phyloP scores from a whole-genome alignment of 345 rosid species.

The Cardamine chenopodiifolia region DNA sequence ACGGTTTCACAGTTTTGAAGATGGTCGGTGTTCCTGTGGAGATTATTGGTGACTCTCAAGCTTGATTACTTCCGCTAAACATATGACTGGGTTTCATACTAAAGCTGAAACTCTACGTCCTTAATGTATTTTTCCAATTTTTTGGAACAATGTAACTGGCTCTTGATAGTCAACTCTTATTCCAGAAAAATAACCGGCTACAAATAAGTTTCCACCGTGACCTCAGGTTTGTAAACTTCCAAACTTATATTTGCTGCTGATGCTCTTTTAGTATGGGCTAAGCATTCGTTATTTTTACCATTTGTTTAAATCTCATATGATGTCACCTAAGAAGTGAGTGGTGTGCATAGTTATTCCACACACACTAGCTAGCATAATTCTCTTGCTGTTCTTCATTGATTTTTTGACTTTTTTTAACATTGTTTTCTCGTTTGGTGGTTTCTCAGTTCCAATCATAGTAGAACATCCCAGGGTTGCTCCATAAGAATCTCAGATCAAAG shows the following conservation, averaged over 20 bases:
- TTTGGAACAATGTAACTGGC: not conserved
- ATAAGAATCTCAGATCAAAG: not conserved
- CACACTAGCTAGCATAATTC: not conserved
- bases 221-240: not conserved
- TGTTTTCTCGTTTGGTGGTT: not conserved
- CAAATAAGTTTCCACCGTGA: not conserved
- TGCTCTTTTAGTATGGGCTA: not conserved
- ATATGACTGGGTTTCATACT: slow-evolving; percentile 4
- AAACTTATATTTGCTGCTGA: not conserved
- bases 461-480: not conserved
- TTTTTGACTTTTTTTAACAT: no score
- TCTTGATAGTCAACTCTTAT: not conserved
- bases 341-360: not conserved
- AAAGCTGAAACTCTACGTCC: not conserved
- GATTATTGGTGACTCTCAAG: slow-evolving; percentile 59
- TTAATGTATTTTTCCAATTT: not conserved
- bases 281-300: not conserved
- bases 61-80: not conserved
- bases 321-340: not conserved
- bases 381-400: no score
- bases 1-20: slow-evolving; percentile 76
- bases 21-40: slow-evolving; percentile 68
- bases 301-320: not conserved
- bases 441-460: not conserved
- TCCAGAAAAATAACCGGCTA: not conserved